Percentiles rank a stretch among this genome's conserved stretches.
phyloP scores from a whole-genome alignment of 306 rosid species.

The Aeschynomene evenia region DNA sequence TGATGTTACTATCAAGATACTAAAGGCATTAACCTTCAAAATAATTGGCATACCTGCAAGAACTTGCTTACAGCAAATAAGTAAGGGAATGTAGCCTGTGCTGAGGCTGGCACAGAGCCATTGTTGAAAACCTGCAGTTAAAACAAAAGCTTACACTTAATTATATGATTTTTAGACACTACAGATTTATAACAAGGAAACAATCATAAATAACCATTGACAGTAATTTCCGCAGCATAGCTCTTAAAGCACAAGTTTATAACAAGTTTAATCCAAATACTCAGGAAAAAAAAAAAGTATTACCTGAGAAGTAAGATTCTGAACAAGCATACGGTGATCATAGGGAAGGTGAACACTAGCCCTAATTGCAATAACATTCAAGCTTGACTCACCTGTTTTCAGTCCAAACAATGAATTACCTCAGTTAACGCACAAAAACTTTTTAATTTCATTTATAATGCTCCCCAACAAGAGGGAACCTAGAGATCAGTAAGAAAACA shows the following conservation, averaged over 20 bases:
- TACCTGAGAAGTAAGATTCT: slow-evolving; percentile 91
- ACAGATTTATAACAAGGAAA: background rate
- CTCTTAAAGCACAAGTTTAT: background rate
- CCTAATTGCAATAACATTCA: slow-evolving; percentile 76
- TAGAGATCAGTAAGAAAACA: background rate
- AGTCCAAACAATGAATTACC: slow-evolving; percentile 35
- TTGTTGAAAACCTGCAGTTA: slow-evolving; percentile 66
- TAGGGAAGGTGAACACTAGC: slow-evolving; percentile 85
- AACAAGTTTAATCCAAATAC: background rate
- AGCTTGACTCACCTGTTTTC: slow-evolving; percentile 69
- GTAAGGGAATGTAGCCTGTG: slow-evolving; percentile 91
- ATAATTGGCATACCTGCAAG: slow-evolving; percentile 67
- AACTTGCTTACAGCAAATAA: slow-evolving; percentile 79
- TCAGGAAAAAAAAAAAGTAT: background rate
- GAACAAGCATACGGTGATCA: slow-evolving; percentile 74
- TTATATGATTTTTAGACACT: background rate
- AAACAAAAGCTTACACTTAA: slow-evolving; percentile 18
- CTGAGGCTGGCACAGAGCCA: slow-evolving; percentile 65
- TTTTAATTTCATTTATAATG: slow-evolving; percentile 1
- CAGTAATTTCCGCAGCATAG: slow-evolving; percentile 1
- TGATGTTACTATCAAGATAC: background rate
- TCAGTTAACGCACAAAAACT: slow-evolving; percentile 26
- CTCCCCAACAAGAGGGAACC: background rate
- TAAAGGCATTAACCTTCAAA: slow-evolving; percentile 7
- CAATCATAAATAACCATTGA: slow-evolving; percentile 4